Percentiles rank a stretch among this genome's conserved stretches.
Conservation (phyloP, 2,329 filamentous ascomycete genomes). For the Lasiodiplodia citricola region DNA sequence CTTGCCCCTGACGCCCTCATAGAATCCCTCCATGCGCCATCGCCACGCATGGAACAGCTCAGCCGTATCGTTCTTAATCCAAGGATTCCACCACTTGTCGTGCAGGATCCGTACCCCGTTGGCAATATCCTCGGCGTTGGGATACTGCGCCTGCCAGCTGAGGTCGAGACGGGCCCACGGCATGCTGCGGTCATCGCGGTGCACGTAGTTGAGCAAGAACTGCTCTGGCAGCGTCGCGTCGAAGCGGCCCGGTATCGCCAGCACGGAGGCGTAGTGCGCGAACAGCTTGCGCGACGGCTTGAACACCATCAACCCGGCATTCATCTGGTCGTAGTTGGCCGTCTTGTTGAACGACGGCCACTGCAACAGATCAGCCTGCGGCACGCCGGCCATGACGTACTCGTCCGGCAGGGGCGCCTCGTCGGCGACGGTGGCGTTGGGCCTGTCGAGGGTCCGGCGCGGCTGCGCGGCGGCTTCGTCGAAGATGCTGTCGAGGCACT, state of each 20-base stretch:
- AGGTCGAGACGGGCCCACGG: conserved; percentile 47
- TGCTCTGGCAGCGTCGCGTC: conserved; percentile 44
- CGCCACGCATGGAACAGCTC: conserved; percentile 10
- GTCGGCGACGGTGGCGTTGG: conserved; percentile 35
- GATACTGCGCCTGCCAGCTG: conserved; percentile 48
- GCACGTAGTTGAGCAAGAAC: conserved; percentile 48
- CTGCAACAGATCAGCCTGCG: conserved; percentile 39
- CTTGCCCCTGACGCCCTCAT: not conserved
- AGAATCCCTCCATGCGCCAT: conserved; percentile 7
- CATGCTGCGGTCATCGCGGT: conserved; percentile 47
- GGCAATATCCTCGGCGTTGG: conserved; percentile 43
- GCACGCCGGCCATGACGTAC: conserved; percentile 47
- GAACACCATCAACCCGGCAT: conserved; percentile 48
- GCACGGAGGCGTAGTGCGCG: conserved; percentile 44
- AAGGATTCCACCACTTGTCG: conserved; percentile 47
- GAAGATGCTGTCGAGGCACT: conserved; percentile 47
- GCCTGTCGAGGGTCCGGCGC: not conserved
- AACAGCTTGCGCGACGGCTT: conserved; percentile 40
- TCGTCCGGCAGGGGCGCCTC: conserved; percentile 42
- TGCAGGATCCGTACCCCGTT: conserved; percentile 45
- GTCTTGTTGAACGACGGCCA: conserved; percentile 35
- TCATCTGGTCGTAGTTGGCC: conserved; percentile 36
- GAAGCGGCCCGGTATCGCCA: conserved; percentile 40
- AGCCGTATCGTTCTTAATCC: conserved; percentile 1
- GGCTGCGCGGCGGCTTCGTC: conserved; percentile 34